phyloP scores from a whole-genome alignment of 2,329 filamentous ascomycete genomes.

The Chaetothyriales sp. region DNA sequence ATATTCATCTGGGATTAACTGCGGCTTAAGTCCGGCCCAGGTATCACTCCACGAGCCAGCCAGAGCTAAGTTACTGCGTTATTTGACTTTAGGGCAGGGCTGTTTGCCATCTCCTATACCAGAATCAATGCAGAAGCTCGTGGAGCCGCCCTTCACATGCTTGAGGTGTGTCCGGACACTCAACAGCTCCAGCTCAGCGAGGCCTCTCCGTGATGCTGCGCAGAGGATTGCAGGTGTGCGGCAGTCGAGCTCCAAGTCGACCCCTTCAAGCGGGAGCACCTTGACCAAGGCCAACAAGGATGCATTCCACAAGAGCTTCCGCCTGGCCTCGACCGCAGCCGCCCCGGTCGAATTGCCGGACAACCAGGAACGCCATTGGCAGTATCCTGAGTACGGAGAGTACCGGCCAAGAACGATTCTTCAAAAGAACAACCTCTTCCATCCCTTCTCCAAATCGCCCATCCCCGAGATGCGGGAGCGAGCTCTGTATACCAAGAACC shows the following conservation, averaged over 20 bases:
- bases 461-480: conserved; percentile 74
- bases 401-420: conserved; percentile 33
- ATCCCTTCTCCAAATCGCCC: conserved; percentile 78
- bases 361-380: conserved; percentile 14
- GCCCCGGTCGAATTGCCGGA: conserved; percentile 9
- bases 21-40: no score
- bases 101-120: background rate
- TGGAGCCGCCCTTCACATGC: conserved; percentile 6
- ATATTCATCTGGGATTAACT: no score
- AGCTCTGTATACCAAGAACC: conserved; percentile 79
- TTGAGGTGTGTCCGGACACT: conserved; percentile 13
- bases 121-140: background rate
- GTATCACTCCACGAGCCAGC: no score
- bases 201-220: conserved; percentile 1
- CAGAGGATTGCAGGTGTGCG: conserved; percentile 5
- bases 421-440: conserved; percentile 71
- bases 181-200: conserved; percentile 4
- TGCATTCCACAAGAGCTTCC: conserved; percentile 3
- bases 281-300: conserved; percentile 4
- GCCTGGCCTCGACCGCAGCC: conserved; percentile 9
- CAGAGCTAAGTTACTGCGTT: no score
- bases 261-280: conserved; percentile 4
- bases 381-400: conserved; percentile 14
- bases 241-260: conserved; percentile 8
- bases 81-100: no score